These are phyloP conservation scores for Eimeria acervulina DNA, from an alignment of 169 alveolate genomes.

Conservation along the genomic window DNA sequence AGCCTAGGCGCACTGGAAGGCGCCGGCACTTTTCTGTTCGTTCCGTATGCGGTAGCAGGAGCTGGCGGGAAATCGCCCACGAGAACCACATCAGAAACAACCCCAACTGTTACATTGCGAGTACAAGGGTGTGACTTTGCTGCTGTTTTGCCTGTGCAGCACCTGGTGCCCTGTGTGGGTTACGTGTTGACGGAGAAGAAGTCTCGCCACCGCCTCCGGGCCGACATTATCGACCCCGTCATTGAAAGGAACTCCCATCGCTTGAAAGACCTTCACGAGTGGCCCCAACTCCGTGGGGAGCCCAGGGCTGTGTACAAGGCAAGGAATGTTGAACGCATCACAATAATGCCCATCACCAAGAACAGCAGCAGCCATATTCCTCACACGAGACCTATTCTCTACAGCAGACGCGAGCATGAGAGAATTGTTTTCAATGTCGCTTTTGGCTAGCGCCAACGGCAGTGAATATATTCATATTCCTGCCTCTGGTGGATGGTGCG, in stretches of 20 bases:
- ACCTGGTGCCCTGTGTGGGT: conserved; percentile 92
- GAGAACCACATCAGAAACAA: neutral
- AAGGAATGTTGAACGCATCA: conserved; percentile 9
- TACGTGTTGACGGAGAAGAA: conserved; percentile 88
- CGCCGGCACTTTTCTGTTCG: neutral
- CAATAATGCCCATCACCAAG: neutral
- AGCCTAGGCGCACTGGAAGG: neutral
- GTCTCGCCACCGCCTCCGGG: conserved; percentile 85
- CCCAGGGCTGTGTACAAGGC: conserved; percentile 81
- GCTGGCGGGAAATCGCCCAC: neutral
- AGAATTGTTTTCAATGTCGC: neutral
- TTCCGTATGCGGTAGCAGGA: neutral
- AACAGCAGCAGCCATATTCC: neutral
- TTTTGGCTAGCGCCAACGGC: neutral
- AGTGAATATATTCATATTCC: neutral
- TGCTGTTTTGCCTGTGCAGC: conserved; percentile 80
- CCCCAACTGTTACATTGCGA: neutral
- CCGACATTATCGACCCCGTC: conserved; percentile 83
- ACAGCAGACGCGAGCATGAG: neutral
- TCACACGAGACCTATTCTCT: neutral
- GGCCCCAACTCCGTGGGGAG: conserved; percentile 79
- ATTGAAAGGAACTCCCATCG: conserved; percentile 82
- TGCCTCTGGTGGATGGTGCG: neutral
- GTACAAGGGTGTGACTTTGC: neutral
- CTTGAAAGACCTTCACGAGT: conserved; percentile 67